These are phyloP conservation scores for Gymnopilus dilepis DNA, from an alignment of 768 basidiomycete species.

Conservation along the genomic window DNA sequence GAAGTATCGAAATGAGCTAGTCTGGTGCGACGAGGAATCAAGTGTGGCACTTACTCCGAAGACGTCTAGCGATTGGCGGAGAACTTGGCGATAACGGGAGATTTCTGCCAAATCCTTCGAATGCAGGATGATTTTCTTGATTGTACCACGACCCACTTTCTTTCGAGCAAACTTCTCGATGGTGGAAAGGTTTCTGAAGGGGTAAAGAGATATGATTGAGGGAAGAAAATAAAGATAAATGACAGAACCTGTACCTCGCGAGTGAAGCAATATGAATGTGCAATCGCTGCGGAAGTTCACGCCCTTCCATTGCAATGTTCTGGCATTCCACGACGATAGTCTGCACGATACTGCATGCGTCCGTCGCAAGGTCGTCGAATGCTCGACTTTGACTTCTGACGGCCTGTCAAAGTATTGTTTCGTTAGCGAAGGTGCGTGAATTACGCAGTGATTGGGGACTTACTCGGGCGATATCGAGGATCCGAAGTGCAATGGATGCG, in stretches of 20 bases:
- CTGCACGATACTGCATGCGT: conserved; percentile 15
- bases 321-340: conserved; percentile 9
- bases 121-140: conserved; percentile 14
- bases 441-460: not conserved
- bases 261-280: conserved; percentile 1
- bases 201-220: too few species aligned
- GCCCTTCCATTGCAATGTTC: conserved; percentile 1
- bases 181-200: conserved; percentile 3
- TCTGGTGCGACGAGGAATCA: not conserved
- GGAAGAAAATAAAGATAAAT: too few species aligned
- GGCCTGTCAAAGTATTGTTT: not conserved
- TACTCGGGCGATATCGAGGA: conserved; percentile 3
- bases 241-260: not conserved
- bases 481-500: not conserved
- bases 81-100: conserved; percentile 4
- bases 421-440: too few species aligned
- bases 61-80: conserved; percentile 15
- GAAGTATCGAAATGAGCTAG: not conserved
- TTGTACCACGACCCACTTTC: conserved; percentile 4
- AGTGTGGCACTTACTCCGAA: conserved; percentile 7
- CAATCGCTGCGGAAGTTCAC: not conserved
- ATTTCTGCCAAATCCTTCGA: conserved; percentile 10
- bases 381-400: conserved; percentile 4
- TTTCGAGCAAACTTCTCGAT: conserved; percentile 13
- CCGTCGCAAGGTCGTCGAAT: conserved; percentile 11